Evolutionary conservation across 2,329 filamentous ascomycete species (phyloP).

Genomic region (Aspergillus novoparasiticus): DNA sequence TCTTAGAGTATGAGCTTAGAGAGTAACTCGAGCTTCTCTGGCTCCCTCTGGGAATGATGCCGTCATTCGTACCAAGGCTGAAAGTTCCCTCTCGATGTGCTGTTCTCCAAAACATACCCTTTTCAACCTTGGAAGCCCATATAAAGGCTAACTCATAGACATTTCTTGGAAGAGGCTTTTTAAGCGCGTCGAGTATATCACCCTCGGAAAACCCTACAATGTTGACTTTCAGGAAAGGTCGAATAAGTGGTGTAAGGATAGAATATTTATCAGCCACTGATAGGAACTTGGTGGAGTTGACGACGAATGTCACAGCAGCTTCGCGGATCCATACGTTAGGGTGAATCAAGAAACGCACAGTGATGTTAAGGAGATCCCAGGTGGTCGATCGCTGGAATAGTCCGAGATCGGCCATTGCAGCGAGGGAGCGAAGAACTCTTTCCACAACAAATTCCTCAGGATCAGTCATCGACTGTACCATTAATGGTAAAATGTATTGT

Average conservation of each 20-base stretch:
- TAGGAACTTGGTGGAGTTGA: slow-evolving; percentile 73
- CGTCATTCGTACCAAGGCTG: slow-evolving; percentile 63
- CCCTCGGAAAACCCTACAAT: slow-evolving; percentile 72
- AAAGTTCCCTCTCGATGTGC: slow-evolving; percentile 71
- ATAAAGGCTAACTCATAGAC: slow-evolving; percentile 82
- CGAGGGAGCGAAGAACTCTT: slow-evolving; percentile 82
- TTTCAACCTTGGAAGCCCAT: slow-evolving; percentile 82
- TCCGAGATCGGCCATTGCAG: slow-evolving; percentile 84
- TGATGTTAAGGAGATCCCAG: slow-evolving; percentile 84
- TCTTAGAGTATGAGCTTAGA: slow-evolving; percentile 68
- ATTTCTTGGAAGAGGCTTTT: slow-evolving; percentile 74
- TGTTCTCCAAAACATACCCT: slow-evolving; percentile 84
- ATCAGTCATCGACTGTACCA: slow-evolving; percentile 92
- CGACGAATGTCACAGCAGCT: slow-evolving; percentile 80
- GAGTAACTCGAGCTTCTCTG: slow-evolving; percentile 45
- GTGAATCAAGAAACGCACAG: slow-evolving; percentile 85
- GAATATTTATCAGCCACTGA: slow-evolving; percentile 81
- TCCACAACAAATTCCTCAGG: slow-evolving; percentile 93
- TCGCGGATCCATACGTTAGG: slow-evolving; percentile 95
- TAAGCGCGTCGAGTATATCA: slow-evolving; percentile 76
- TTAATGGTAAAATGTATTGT: slow-evolving; percentile 91
- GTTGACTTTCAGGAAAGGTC: slow-evolving; percentile 76
- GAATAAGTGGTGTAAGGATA: slow-evolving; percentile 77
- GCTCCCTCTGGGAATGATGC: slow-evolving; percentile 58
- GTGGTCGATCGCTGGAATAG: slow-evolving; percentile 80